These are phyloP conservation scores for Goffeauzyma gilvescens DNA, from an alignment of 768 basidiomycete species.

Conservation along the genomic window DNA sequence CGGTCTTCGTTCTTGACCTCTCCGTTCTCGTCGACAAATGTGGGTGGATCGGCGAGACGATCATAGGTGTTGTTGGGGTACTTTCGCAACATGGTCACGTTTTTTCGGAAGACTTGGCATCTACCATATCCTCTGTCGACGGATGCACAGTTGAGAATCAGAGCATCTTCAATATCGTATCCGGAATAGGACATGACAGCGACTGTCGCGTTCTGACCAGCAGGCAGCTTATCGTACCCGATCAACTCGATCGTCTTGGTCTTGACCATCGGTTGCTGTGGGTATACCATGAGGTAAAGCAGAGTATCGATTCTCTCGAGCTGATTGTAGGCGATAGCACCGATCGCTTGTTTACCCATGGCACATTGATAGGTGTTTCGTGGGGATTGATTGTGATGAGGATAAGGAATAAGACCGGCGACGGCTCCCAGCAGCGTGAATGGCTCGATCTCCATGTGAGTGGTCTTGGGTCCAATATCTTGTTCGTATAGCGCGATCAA, in stretches of 20 bases:
- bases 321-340: slow-evolving; percentile 95
- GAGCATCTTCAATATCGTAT: slow-evolving; percentile 97
- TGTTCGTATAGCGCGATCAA: slow-evolving; percentile 86
- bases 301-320: slow-evolving; percentile 93
- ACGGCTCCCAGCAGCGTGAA: slow-evolving; percentile 95
- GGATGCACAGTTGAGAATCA: slow-evolving; percentile 90
- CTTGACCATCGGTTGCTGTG: slow-evolving; percentile 98
- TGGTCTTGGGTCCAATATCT: slow-evolving; percentile 61
- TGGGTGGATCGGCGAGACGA: slow-evolving; percentile 76
- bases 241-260: slow-evolving; percentile 94
- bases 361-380: slow-evolving; percentile 99
- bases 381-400: slow-evolving; percentile 97
- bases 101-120: slow-evolving; percentile 93
- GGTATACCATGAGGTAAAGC: slow-evolving; percentile 92
- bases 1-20: slow-evolving; percentile 46
- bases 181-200: slow-evolving; percentile 99
- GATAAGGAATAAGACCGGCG: slow-evolving; percentile 94
- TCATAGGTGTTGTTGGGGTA: slow-evolving; percentile 96
- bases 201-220: slow-evolving; percentile 93
- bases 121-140: slow-evolving; percentile 92
- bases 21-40: slow-evolving; percentile 51
- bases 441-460: slow-evolving; percentile 95
- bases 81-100: slow-evolving; percentile 77
- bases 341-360: slow-evolving; percentile 99
- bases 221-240: slow-evolving; percentile 88